phyloP scores from a whole-genome alignment of 345 rosid genomes.

The Camelina neglecta region DNA sequence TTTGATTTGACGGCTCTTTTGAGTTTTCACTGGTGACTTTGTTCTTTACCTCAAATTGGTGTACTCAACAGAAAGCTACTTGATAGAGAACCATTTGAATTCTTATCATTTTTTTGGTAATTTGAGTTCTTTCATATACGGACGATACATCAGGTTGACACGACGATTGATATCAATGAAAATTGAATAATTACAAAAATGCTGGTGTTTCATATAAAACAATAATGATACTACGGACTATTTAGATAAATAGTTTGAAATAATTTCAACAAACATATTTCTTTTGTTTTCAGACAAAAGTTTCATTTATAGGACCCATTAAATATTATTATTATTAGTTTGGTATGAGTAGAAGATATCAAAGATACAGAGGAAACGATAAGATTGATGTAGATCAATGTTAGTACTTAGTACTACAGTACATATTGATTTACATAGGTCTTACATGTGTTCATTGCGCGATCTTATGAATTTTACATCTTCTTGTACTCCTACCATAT shows the following conservation, averaged over 20 bases:
- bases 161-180: conserved; percentile 30
- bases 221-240: conserved; percentile 31
- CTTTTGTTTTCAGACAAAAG: conserved; percentile 5
- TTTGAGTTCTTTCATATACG: conserved; percentile 23
- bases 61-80: conserved; percentile 34
- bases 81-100: conserved; percentile 1
- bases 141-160: conserved; percentile 40
- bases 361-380: conserved; percentile 16
- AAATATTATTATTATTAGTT: background rate
- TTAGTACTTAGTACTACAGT: background rate
- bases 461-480: background rate
- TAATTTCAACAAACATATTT: background rate
- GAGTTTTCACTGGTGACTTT: conserved; percentile 36
- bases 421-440: conserved; percentile 10
- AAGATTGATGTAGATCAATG: conserved; percentile 19
- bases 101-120: conserved; percentile 36
- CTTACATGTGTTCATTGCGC: background rate
- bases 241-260: conserved; percentile 7
- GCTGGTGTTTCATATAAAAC: conserved; percentile 30
- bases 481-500: background rate
- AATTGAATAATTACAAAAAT: conserved; percentile 32
- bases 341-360: conserved; percentile 9
- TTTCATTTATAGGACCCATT: conserved; percentile 6
- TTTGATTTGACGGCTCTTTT: conserved; percentile 39
- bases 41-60: conserved; percentile 40